Conservation (phyloP, 371 early-diverging fungal genomes). For the Lichtheimia ramosa region DNA sequence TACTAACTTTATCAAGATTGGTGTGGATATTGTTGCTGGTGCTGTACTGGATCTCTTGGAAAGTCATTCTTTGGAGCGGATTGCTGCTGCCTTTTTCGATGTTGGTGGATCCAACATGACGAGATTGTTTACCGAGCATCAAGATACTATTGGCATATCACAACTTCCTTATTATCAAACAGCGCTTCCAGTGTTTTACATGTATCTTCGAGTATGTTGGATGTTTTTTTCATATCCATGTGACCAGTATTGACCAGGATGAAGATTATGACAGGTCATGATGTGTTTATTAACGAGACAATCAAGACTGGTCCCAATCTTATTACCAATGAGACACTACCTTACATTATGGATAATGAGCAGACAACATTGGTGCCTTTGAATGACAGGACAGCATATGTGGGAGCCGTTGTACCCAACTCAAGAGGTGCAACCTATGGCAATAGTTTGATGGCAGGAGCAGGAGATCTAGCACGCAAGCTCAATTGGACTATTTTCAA, state of each 20-base stretch:
- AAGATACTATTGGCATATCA: constrained; percentile 32
- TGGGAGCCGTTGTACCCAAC: constrained; percentile 24
- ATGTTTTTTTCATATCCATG: constrained; percentile 8
- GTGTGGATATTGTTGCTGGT: constrained; percentile 23
- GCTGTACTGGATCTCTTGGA: constrained; percentile 26
- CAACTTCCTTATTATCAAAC: constrained; percentile 55
- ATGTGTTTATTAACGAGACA: constrained; percentile 31
- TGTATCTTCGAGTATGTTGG: constrained; percentile 37
- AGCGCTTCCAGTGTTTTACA: constrained; percentile 46
- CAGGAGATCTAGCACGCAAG: constrained; percentile 21
- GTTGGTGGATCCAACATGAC: constrained; percentile 26
- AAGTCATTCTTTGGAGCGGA: constrained; percentile 2
- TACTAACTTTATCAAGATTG: constrained; percentile 2
- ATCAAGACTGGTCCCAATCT: constrained; percentile 33
- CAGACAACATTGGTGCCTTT: constrained; percentile 36
- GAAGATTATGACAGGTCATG: constrained; percentile 38
- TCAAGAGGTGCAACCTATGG: constrained; percentile 28
- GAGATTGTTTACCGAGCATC: constrained; percentile 26
- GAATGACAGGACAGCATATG: constrained; percentile 16
- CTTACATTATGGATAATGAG: constrained; percentile 22
- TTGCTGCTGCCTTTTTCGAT: constrained; percentile 34
- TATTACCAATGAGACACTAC: constrained; percentile 26
- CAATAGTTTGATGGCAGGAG: constrained; percentile 26
- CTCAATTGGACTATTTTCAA: constrained; percentile 32
- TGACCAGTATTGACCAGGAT: not conserved